Base-by-base conservation (phyloP, 352 stramenopile species). In the Peronospora farinosa region DNA sequence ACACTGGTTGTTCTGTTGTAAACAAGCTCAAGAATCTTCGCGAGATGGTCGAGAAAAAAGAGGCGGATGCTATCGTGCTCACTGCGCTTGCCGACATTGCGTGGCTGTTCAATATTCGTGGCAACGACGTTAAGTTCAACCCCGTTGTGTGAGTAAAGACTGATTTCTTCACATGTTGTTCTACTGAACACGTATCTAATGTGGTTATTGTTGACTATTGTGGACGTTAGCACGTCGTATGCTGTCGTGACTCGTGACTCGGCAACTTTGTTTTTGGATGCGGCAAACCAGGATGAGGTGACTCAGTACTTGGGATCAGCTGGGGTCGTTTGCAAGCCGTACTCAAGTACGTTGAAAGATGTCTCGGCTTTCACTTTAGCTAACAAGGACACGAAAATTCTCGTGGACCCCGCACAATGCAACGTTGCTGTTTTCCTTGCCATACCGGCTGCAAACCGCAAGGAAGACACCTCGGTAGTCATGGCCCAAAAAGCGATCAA, bases 71-170 rank as follows among this genome's bases (percentile, higher is more conserved):
- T 4, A 81, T 98, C 32, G 83, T 99, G 10, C 84, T 99, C 45
- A 93, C 86, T 19, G 91, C 95, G 5, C 78, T 99, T 7, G 96
- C 99, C 62, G 97, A 99, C 60, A 95, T 97, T 27, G 86, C 85
- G 28, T 99, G 97, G 84, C 82, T 99, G 3, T 88, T 99, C 50
- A 99, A 99, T 72, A 85, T 99, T 25, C 87, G 96, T 19, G 96
- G 95, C 49, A 86, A 83, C 40, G 97, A 99, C 65, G 84, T 99
- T 50, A 81, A 95, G 54, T 98, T 96, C 57, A 99, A 97, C 66
- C 97, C 97, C 6, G 92, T 99, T 5, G 93, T 97, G 62, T 97
- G 96, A 58, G 87, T 86, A 6, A 4, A 16, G 40, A n/a, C 27
- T 15, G 13, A 21, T 21, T 28, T 7, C 10, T 25, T 10, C 11